These are phyloP conservation scores for Apiotrichum laibachii DNA, from an alignment of 1,284 basidiomycete genomes.

Conservation along the genomic window DNA sequence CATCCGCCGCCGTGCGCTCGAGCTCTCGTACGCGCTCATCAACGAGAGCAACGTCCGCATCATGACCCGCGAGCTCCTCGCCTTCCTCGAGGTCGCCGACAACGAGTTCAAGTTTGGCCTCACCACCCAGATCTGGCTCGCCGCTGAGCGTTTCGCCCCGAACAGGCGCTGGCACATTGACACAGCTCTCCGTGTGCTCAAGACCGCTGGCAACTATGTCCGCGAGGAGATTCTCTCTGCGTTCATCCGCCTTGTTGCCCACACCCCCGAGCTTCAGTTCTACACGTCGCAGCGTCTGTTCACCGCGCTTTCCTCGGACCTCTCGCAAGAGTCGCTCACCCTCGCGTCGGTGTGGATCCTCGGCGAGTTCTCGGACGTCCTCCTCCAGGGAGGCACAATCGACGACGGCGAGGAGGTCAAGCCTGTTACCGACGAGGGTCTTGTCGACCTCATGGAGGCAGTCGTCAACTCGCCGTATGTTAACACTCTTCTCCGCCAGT, in stretches of 20 bases:
- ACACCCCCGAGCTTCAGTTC: conserved; percentile 94
- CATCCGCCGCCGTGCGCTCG: conserved; percentile 91
- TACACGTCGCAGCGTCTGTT: conserved; percentile 95
- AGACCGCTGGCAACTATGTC: conserved; percentile 98
- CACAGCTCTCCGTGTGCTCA: conserved; percentile 88
- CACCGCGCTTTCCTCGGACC: conserved; percentile 79
- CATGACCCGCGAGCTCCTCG: conserved; percentile 85
- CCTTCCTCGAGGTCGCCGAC: conserved; percentile 96
- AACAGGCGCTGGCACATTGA: conserved; percentile 99
- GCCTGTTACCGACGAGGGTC: conserved; percentile 69
- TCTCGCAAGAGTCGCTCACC: conserved; percentile 94
- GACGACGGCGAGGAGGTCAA: conserved; percentile 77
- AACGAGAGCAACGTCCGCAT: conserved; percentile 93
- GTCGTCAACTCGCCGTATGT: conserved; percentile 92
- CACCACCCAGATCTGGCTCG: conserved; percentile 95
- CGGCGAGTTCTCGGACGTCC: conserved; percentile 91
- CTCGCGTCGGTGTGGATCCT: conserved; percentile 92
- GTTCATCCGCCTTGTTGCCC: conserved; percentile 92
- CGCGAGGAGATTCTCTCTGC: conserved; percentile 93
- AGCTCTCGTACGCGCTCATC: conserved; percentile 95
- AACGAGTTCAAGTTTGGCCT: conserved; percentile 98
- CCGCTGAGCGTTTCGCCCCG: conserved; percentile 93
- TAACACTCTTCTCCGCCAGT: conserved; percentile 87
- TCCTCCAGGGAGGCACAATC: conserved; percentile 83
- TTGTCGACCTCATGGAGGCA: conserved; percentile 82